Evolutionary conservation across 2,329 filamentous ascomycete species (phyloP), one percentile per base, ranked within the genome.

Genomic region (Chaetothyriales sp.): DNA sequence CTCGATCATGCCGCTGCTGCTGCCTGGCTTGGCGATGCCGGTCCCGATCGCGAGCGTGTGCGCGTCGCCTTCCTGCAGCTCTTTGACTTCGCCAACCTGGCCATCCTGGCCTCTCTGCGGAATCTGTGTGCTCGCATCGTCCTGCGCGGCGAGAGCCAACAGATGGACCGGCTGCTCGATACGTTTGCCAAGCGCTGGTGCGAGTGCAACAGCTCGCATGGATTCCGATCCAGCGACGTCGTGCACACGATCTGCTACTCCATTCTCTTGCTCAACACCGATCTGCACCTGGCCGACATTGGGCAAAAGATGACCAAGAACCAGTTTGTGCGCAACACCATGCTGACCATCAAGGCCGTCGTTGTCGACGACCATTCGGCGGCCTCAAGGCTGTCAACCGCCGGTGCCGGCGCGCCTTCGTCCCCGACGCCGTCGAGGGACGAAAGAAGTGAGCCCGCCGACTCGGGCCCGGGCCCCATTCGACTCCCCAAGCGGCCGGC

Each of bases 231-330:
- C 51, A 80, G 76, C 60, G 90, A 97, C 70, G 85, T 97, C 47
- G 89, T 98, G 18, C 90, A 98, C 66, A 95, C 89, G 20, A 94
- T 97, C 57, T 94, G 88, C 69, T 98, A 97, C 68, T 95, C 92
- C 1, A 81, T 98, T 58, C 83, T 98, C 64, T 76, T 98, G 9
- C 77, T 98, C 57, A 98, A 98, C 63, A 98, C 92, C 33, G 92
- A 98, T 71, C 74, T 98, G 51, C 90, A 98, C 63, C 69, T 97
- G 63, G 92, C 90, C 53, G 89, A 97, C 64, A 95, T 97, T 60
- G 89, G 94, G 56, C 82, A 86, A 61, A 94, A 94, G 72, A 98
- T 98, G 92, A 97, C 90, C 1, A 81, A 86, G 51, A 83, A 77
- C 57, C 90, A 97, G 63, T 98, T 97, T 63, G 80, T 98, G 64